Evolutionary conservation across 331 rosid genomes (phyloP).

Genomic region (Malus hybrid): DNA sequence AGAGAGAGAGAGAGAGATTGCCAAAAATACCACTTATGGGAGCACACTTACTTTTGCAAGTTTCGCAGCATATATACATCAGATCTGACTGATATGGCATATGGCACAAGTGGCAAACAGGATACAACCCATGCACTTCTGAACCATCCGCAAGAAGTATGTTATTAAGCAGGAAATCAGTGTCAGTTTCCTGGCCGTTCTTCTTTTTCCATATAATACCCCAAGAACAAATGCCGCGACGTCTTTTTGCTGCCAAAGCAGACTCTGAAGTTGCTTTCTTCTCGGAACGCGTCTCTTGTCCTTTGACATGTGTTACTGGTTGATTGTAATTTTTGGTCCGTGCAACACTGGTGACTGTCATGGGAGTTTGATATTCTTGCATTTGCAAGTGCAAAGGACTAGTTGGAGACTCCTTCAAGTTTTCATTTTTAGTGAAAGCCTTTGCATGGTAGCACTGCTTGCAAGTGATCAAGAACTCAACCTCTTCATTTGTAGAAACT

Average conservation of each 20-base stretch:
- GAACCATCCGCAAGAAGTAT: slow-evolving; percentile 59
- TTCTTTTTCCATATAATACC: slow-evolving; percentile 88
- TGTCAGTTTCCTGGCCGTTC: slow-evolving; percentile 31
- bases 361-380: slow-evolving; percentile 34
- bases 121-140: slow-evolving; percentile 26
- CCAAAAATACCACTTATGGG: neutral
- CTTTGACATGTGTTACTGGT: slow-evolving; percentile 23
- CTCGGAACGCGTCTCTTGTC: slow-evolving; percentile 29
- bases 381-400: slow-evolving; percentile 63
- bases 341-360: slow-evolving; percentile 36
- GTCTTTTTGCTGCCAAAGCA: slow-evolving; percentile 30
- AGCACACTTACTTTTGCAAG: slow-evolving; percentile 68
- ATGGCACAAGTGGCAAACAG: slow-evolving; percentile 68
- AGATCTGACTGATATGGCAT: slow-evolving; percentile 63
- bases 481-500: slow-evolving; percentile 30
- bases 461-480: slow-evolving; percentile 50
- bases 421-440: slow-evolving; percentile 38
- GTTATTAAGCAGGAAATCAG: slow-evolving; percentile 53
- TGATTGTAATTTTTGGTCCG: slow-evolving; percentile 32
- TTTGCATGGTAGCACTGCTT: slow-evolving; percentile 55
- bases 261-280: slow-evolving; percentile 38
- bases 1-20: neutral
- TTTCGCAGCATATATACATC: slow-evolving; percentile 75
- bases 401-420: slow-evolving; percentile 65
- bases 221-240: slow-evolving; percentile 55